phyloP scores from a whole-genome alignment of 139 green algal genomes.

The Yamagishiella unicocca region DNA sequence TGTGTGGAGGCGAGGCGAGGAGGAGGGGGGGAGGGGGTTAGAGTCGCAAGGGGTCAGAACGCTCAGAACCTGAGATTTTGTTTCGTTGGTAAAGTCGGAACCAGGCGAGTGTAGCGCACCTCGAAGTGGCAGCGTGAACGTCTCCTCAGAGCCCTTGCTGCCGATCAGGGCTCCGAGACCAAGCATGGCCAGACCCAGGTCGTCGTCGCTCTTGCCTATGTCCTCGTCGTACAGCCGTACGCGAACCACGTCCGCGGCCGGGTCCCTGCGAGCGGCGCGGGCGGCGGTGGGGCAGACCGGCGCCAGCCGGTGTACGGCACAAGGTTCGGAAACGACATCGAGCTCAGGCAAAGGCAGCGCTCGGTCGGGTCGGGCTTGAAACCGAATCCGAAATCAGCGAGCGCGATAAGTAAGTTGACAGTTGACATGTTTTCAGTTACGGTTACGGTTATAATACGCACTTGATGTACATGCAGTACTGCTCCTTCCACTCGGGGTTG shows the following conservation, averaged over 20 bases:
- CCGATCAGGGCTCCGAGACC: conserved; percentile 43
- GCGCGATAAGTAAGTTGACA: too few species aligned
- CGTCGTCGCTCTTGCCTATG: conserved; percentile 63
- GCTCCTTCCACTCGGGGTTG: conserved; percentile 65
- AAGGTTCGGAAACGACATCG: too few species aligned
- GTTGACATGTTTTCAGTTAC: too few species aligned
- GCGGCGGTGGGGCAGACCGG: neutral
- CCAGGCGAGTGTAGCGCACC: conserved; percentile 43
- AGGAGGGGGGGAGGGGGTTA: neutral
- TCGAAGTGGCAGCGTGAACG: conserved; percentile 50
- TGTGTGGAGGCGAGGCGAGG: too few species aligned
- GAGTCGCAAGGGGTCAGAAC: neutral
- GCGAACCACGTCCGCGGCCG: conserved; percentile 44
- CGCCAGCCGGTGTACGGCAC: too few species aligned
- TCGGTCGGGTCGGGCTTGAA: too few species aligned
- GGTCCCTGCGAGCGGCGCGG: conserved; percentile 2
- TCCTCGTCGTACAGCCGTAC: conserved; percentile 69
- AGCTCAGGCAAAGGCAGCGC: too few species aligned
- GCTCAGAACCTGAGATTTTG: neutral
- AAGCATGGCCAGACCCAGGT: conserved; percentile 62
- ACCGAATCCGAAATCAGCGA: too few species aligned
- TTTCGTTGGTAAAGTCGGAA: neutral
- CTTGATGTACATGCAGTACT: conserved; percentile 65
- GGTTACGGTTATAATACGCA: too few species aligned
- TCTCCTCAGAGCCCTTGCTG: conserved; percentile 7